Evolutionary conservation across 2,329 filamentous ascomycete genomes (phyloP).

Genomic region (Calonectria pseudoreteaudii): DNA sequence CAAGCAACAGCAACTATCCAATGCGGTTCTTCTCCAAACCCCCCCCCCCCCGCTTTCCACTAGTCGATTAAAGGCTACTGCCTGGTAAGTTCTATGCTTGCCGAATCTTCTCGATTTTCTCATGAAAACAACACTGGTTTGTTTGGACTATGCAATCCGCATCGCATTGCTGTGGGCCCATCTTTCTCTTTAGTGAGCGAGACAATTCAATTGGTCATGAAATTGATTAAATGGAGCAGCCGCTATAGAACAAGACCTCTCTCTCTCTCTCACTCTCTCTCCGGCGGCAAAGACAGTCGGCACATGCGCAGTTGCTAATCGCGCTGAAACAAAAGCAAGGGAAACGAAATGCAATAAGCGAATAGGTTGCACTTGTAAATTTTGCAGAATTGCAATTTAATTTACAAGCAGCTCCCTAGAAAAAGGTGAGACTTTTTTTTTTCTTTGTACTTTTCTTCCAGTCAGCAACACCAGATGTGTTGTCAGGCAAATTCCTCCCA

Average conservation of each 20-base stretch:
- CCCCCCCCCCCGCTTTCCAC: too few species aligned
- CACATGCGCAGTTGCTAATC: neutral
- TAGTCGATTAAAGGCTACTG: too few species aligned
- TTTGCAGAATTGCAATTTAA: neutral
- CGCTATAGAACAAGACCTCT: neutral
- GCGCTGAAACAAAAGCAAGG: neutral
- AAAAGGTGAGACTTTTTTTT: neutral
- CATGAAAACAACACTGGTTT: neutral
- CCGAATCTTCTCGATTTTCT: neutral
- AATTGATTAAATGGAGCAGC: neutral
- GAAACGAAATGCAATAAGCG: neutral
- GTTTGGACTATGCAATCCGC: neutral
- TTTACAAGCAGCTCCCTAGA: neutral
- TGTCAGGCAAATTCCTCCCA: neutral
- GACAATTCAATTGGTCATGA: neutral
- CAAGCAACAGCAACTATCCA: too few species aligned
- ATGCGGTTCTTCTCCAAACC: neutral
- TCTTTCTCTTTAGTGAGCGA: neutral
- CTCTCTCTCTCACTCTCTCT: neutral
- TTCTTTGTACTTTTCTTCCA: neutral
- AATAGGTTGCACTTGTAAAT: neutral
- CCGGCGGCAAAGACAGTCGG: neutral
- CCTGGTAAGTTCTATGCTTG: too few species aligned
- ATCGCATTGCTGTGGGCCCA: neutral
- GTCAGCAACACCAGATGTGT: neutral